Evolutionary conservation across 495 filamentous ascomycete species (phyloP), one percentile per base, ranked within the genome.

Genomic region (Aspergillus haitiensis): DNA sequence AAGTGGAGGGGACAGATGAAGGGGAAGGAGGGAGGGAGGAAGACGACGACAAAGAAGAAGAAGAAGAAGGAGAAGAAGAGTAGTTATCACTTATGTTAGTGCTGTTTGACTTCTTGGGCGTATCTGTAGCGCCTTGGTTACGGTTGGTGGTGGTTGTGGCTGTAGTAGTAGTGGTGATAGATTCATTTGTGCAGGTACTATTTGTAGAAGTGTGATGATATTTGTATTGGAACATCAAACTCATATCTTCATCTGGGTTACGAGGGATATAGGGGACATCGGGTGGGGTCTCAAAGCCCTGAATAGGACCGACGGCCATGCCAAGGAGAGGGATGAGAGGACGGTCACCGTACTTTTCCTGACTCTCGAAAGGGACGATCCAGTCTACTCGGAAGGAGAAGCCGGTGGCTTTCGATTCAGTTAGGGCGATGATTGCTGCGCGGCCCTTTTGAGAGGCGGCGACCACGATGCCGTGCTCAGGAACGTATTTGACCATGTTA

Each of bases 401-500:
- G 2, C 74, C 72, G 5, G 67, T 67, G 2, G 66, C 55, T 39
- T 74, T 56, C 40, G 72, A 68, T 60, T 78, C 69, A 3, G 90
- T 93, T 32, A 93, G 76, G 1, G 87, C 84, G 37, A 96, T 74
- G 3, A 98, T 74, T 1, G 83, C 89, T 9, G 87, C 90, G 9
- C 88, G 83, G 13, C 94, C 94, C 52, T 80, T 83, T 47, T 90
- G 83, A 5, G 87, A 88, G 7, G 84, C 93, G 0, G 87, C 81
- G 8, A 93, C 74, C 5, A 96, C 83, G 33, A 97, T 75, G 6
- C 85, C 89, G 15, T 95, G 79, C 58, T 94, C 89, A 0, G 90
- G 89, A 31, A 97, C 83, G 55, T 89, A 83, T 27, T 85, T 74
- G 6, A 88, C 72, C 84, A 93, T 88, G 73, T 88, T 90, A 31